Conservation (phyloP, 179 eudicot species). For the Patellifolia procumbens region DNA sequence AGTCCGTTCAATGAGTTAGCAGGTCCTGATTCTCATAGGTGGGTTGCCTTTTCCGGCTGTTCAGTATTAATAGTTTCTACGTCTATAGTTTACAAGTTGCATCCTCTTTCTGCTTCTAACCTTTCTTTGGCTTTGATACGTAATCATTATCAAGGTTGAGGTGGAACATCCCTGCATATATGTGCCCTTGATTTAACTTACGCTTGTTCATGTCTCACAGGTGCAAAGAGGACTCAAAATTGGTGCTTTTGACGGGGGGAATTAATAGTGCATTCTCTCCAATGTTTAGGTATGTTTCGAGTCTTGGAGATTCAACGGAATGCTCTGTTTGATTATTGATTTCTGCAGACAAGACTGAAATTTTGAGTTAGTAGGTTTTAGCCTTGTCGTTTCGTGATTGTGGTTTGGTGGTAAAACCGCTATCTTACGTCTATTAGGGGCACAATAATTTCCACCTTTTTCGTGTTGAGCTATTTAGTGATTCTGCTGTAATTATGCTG, state of each 20-base stretch:
- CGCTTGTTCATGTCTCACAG: constrained; percentile 36
- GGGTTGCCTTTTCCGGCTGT: constrained; percentile 18
- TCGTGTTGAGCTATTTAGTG: not conserved
- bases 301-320: not conserved
- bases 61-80: not conserved
- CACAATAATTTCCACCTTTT: not conserved
- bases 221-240: constrained; percentile 36
- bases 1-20: constrained; percentile 54
- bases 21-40: constrained; percentile 35
- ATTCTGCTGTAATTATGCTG: not conserved
- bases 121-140: constrained; percentile 8
- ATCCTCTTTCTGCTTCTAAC: not conserved
- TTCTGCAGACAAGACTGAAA: not conserved
- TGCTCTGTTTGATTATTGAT: not conserved
- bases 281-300: constrained; percentile 67
- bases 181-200: constrained; percentile 8
- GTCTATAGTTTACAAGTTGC: not conserved
- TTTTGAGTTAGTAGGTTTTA: not conserved
- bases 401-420: not conserved
- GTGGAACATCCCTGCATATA: not conserved
- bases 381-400: not conserved
- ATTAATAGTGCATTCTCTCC: constrained; percentile 85
- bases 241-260: constrained; percentile 55
- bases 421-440: not conserved
- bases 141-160: not conserved